A percentile compares a stretch with the other conserved stretches of the same genome.
These are phyloP conservation scores for Trichophaea hybrida DNA, from an alignment of 2,329 filamentous ascomycete species.

Conservation along the genomic window DNA sequence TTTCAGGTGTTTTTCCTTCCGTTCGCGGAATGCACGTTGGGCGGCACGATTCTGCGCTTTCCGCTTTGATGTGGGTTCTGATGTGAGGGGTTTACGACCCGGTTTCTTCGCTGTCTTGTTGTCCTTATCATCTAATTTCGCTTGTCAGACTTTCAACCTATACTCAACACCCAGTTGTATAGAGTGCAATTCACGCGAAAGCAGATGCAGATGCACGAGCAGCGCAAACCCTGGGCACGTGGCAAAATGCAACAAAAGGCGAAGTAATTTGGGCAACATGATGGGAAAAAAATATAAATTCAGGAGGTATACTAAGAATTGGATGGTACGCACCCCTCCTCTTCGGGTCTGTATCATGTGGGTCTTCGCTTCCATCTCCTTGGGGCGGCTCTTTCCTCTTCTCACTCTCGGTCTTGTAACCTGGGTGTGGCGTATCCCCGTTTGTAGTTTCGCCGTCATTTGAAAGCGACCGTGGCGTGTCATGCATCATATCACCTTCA, in stretches of 20 bases:
- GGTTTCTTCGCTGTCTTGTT: constrained; percentile 90
- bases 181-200: too few relatives aligned
- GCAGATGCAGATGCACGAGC: background rate
- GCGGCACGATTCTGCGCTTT: constrained; percentile 93
- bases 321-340: constrained; percentile 25
- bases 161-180: too few relatives aligned
- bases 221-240: background rate
- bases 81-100: constrained; percentile 85
- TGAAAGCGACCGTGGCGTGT: constrained; percentile 36
- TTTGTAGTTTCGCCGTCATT: constrained; percentile 39
- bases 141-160: background rate
- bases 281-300: background rate
- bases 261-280: background rate
- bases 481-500: constrained; percentile 39
- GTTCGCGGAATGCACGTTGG: constrained; percentile 82
- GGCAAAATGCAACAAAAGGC: background rate
- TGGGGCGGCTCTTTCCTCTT: constrained; percentile 35
- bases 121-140: constrained; percentile 32
- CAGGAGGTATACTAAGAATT: background rate
- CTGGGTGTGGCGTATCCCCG: constrained; percentile 54
- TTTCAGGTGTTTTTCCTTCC: constrained; percentile 82
- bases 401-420: constrained; percentile 47
- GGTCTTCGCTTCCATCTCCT: constrained; percentile 23
- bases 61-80: constrained; percentile 85
- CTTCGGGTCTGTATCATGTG: constrained; percentile 27